Evolutionary conservation across 2,329 filamentous ascomycete genomes (phyloP).

Genomic region (Ophiostoma australiae): DNA sequence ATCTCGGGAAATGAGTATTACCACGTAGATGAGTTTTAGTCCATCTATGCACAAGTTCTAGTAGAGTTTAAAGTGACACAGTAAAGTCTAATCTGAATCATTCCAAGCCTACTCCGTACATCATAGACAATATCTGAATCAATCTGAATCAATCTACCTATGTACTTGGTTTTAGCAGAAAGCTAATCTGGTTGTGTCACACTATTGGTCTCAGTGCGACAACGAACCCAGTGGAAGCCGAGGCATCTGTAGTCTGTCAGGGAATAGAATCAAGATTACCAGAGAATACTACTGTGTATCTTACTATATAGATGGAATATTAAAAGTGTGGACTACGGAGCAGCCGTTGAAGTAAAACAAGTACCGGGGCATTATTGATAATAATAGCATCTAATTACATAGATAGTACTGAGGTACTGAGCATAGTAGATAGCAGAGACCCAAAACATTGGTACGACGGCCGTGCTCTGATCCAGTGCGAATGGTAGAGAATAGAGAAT

Average conservation of each 20-base stretch:
- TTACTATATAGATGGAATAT: no score
- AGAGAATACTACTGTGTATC: no score
- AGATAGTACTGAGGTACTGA: no score
- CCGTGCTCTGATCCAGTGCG: not conserved
- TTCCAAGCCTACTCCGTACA: no score
- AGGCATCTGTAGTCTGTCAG: not conserved
- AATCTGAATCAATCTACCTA: not conserved
- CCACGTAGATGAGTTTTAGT: no score
- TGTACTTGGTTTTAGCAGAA: not conserved
- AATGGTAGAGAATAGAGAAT: not conserved
- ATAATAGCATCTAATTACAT: not conserved
- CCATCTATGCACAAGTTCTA: no score
- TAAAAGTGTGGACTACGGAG: not conserved
- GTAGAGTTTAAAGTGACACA: not conserved
- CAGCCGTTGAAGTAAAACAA: not conserved
- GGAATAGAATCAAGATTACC: no score
- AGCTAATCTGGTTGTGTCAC: not conserved
- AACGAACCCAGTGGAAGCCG: not conserved
- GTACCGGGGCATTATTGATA: not conserved
- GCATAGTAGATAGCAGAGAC: not conserved
- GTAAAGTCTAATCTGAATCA: no score
- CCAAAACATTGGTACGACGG: constrained; percentile 15
- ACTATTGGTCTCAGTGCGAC: not conserved
- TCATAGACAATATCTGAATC: no score
- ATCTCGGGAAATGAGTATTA: no score